phyloP scores from a whole-genome alignment of 208 protist species.

The Spironucleus salmonicida region DNA sequence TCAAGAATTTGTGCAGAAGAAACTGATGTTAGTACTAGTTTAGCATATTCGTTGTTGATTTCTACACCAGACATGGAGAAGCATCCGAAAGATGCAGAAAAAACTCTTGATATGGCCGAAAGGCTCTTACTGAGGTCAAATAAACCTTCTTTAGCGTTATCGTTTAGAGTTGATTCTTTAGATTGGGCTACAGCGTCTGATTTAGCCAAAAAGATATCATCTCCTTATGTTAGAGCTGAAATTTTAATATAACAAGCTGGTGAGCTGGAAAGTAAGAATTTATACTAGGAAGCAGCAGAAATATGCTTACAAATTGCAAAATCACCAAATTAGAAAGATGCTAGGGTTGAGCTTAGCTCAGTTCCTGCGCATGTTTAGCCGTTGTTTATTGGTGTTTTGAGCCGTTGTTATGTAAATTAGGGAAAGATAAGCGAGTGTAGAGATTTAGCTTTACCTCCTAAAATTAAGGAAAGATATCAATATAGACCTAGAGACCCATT shows the following conservation, averaged over 20 bases:
- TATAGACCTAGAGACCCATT: background rate
- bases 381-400: conserved; percentile 5
- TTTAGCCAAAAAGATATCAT: conserved; percentile 14
- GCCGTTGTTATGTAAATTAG: background rate
- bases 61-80: background rate
- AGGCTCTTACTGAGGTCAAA: background rate
- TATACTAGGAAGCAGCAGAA: conserved; percentile 2
- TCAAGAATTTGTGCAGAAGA: background rate
- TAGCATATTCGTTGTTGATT: conserved; percentile 3
- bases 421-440: background rate
- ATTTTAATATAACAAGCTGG: conserved; percentile 24
- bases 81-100: background rate
- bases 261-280: conserved; percentile 11
- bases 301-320: background rate
- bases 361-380: background rate
- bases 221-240: background rate
- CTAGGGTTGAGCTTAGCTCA: background rate
- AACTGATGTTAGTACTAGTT: background rate
- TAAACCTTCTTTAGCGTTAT: background rate
- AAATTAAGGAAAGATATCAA: background rate
- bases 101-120: background rate
- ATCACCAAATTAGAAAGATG: background rate
- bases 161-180: conserved; percentile 9
- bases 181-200: conserved; percentile 17
- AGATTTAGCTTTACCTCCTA: conserved; percentile 1